Conservation (phyloP, 306 rosid genomes). For the Datisca glomerata region DNA sequence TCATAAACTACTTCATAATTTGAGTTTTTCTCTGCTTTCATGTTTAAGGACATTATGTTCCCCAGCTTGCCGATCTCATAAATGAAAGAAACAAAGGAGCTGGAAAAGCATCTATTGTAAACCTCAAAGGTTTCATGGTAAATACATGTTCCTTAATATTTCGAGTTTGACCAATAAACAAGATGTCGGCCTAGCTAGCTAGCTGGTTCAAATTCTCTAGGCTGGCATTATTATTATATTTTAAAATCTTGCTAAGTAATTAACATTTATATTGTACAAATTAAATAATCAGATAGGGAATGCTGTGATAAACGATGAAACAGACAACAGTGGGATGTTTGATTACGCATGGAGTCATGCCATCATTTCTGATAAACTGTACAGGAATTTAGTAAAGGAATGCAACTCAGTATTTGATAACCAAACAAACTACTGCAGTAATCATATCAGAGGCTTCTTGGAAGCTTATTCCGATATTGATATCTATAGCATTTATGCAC, state of each 20-base stretch:
- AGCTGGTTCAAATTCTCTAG: not conserved
- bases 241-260: not conserved
- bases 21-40: not conserved
- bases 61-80: slow-evolving; percentile 68
- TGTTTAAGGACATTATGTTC: slow-evolving; percentile 55
- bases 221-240: not conserved
- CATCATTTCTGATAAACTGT: slow-evolving; percentile 32
- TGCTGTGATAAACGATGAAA: slow-evolving; percentile 29
- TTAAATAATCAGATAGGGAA: slow-evolving; percentile 36
- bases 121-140: slow-evolving; percentile 69
- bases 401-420: slow-evolving; percentile 22
- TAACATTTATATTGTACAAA: not conserved
- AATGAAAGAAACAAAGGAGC: slow-evolving; percentile 25
- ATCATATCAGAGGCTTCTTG: slow-evolving; percentile 3
- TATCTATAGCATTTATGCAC: slow-evolving; percentile 42
- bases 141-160: not conserved
- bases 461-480: slow-evolving; percentile 29
- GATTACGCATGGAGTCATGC: slow-evolving; percentile 62
- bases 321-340: slow-evolving; percentile 32
- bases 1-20: no score
- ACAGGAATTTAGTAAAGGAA: slow-evolving; percentile 12
- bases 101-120: slow-evolving; percentile 25
- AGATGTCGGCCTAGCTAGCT: not conserved
- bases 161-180: no score
- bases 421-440: slow-evolving; percentile 17